These are phyloP conservation scores for Malassezia brasiliensis DNA, from an alignment of 1,284 basidiomycete genomes.

Conservation along the genomic window DNA sequence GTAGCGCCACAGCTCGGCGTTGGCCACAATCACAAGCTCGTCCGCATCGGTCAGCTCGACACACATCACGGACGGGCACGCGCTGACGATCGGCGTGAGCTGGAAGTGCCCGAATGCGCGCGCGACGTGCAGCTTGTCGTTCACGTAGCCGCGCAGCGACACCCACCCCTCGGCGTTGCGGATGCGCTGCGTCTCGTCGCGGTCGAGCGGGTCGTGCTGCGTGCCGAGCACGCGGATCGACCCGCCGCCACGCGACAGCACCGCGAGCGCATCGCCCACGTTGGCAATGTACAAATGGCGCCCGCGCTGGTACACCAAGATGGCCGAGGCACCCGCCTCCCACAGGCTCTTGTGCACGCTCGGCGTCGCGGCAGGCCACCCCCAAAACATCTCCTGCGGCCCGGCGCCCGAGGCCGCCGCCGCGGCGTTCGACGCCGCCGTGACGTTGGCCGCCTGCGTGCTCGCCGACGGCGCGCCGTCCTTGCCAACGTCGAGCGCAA, in stretches of 20 bases:
- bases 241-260: conserved; percentile 69
- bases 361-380: conserved; percentile 19
- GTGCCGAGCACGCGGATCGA: conserved; percentile 66
- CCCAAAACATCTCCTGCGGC: conserved; percentile 16
- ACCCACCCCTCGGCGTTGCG: conserved; percentile 91
- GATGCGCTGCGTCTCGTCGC: conserved; percentile 73
- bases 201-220: conserved; percentile 83
- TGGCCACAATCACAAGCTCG: conserved; percentile 94
- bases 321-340: conserved; percentile 59
- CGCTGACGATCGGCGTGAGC: conserved; percentile 80
- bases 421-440: neutral
- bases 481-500: conserved; percentile 27
- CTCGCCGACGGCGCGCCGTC: conserved; percentile 21
- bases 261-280: conserved; percentile 77
- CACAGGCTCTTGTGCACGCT: conserved; percentile 28
- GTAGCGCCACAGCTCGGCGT: conserved; percentile 84
- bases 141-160: conserved; percentile 82
- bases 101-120: conserved; percentile 90
- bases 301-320: conserved; percentile 74
- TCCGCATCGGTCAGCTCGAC: conserved; percentile 72
- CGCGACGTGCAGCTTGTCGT: conserved; percentile 83
- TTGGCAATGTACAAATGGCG: conserved; percentile 83
- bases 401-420: neutral
- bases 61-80: conserved; percentile 66
- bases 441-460: conserved; percentile 5